phyloP scores from a whole-genome alignment of 768 basidiomycete species.

The Amanita subjunquillea region DNA sequence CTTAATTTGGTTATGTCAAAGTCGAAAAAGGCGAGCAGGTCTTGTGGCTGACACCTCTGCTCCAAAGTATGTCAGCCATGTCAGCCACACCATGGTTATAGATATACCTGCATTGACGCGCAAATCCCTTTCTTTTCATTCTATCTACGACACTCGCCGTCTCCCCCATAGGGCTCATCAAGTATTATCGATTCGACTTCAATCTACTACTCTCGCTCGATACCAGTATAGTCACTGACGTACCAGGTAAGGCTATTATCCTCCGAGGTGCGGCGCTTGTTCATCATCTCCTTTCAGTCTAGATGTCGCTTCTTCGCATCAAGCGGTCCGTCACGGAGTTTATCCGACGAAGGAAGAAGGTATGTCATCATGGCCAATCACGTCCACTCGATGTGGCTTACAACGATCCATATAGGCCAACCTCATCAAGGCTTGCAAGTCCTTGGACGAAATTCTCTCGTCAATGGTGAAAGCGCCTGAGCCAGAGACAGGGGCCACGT shows the following conservation, averaged over 20 bases:
- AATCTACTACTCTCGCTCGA: not conserved
- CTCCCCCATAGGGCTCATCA: not conserved
- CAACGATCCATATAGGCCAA: not conserved
- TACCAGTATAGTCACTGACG: not conserved
- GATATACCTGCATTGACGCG: not conserved
- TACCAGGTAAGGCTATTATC: not conserved
- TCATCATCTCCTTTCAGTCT: not conserved
- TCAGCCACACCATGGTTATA: slow-evolving; percentile 1
- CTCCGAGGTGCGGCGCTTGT: not conserved
- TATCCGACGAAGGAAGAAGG: slow-evolving; percentile 5
- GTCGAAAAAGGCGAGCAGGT: not conserved
- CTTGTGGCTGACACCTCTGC: slow-evolving; percentile 1
- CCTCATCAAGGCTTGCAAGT: not conserved
- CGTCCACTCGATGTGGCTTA: not conserved
- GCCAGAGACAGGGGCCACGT: not conserved
- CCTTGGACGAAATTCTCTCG: not conserved
- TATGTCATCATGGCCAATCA: slow-evolving; percentile 1
- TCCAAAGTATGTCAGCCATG: slow-evolving; percentile 3
- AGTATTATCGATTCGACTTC: not conserved
- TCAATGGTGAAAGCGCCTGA: not conserved
- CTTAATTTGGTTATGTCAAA: slow-evolving; percentile 1
- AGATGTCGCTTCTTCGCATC: slow-evolving; percentile 1
- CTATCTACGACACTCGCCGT: not conserved
- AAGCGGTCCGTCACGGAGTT: slow-evolving; percentile 6
- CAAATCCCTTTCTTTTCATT: not conserved